Conservation (phyloP, 164 flowering plant genomes). For the Houttuynia cordata region DNA sequence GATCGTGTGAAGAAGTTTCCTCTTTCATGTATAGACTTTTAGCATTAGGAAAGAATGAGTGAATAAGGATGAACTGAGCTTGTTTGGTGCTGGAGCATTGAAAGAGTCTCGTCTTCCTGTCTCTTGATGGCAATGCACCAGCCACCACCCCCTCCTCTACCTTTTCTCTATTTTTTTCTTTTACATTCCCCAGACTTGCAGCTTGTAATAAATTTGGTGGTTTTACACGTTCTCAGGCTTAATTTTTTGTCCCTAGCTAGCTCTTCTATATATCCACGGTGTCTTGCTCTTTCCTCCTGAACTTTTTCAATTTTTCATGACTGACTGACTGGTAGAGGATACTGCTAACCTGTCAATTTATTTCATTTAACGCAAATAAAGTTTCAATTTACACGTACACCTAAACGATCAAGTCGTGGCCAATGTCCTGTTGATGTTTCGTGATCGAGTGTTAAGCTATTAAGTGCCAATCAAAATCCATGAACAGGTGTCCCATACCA, state of each 20-base stretch:
- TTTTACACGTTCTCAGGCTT: neutral
- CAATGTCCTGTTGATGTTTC: neutral
- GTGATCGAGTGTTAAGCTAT: neutral
- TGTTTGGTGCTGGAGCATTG: neutral
- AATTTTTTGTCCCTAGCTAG: too few species aligned
- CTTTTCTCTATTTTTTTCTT: too few species aligned
- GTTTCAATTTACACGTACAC: too few species aligned
- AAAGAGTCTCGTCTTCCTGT: too few species aligned
- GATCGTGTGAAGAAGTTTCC: neutral
- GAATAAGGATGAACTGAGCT: neutral
- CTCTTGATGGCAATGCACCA: too few species aligned
- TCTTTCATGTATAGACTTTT: neutral
- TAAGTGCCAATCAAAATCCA: too few species aligned
- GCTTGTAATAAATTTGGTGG: neutral
- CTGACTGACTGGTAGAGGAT: neutral
- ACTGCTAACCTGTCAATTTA: neutral
- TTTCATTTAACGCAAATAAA: neutral
- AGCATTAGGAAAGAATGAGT: neutral
- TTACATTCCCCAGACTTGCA: neutral
- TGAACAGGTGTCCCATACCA: too few species aligned
- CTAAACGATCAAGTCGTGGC: neutral
- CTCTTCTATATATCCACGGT: neutral
- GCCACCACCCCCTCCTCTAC: too few species aligned
- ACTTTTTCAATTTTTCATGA: neutral
- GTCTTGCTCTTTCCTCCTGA: neutral